These are phyloP conservation scores for Phoma sp. DNA, from an alignment of 2,329 filamentous ascomycete genomes.

Conservation along the genomic window DNA sequence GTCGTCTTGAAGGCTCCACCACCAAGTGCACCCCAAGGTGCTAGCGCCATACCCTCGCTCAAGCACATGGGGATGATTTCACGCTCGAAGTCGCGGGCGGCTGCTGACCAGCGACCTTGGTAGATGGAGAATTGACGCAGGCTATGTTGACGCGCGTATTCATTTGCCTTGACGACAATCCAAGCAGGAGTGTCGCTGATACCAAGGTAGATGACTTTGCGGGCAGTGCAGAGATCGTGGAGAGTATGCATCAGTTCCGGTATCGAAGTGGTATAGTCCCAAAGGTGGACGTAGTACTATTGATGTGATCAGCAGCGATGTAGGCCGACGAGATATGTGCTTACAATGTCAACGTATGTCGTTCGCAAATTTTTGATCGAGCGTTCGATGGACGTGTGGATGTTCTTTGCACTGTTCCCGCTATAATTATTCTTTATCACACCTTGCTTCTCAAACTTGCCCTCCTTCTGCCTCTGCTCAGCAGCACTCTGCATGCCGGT, in stretches of 20 bases:
- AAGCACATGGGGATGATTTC: constrained; percentile 73
- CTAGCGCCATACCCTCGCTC: constrained; percentile 68
- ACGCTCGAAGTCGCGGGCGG: constrained; percentile 70
- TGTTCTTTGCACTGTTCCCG: constrained; percentile 36
- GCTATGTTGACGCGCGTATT: constrained; percentile 51
- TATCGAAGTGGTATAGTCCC: constrained; percentile 53
- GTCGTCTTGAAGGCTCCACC: constrained; percentile 53
- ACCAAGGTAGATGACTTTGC: constrained; percentile 56
- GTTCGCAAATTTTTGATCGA: constrained; percentile 52
- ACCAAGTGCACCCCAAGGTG: constrained; percentile 63
- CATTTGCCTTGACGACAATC: constrained; percentile 37
- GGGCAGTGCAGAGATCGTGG: constrained; percentile 49
- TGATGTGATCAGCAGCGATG: constrained; percentile 48
- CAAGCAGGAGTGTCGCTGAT: constrained; percentile 54
- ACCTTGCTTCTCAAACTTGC: constrained; percentile 11
- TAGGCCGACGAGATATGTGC: background rate
- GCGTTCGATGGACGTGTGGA: constrained; percentile 29
- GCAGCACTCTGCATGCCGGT: constrained; percentile 15
- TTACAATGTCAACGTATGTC: constrained; percentile 68
- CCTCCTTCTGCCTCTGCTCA: constrained; percentile 10
- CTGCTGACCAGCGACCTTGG: constrained; percentile 69
- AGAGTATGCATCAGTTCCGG: constrained; percentile 55
- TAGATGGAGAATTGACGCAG: constrained; percentile 61
- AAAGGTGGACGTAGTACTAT: constrained; percentile 49
- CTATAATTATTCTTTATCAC: constrained; percentile 32